Base-by-base conservation (phyloP, 2,329 filamentous ascomycete genomes). In the Venturia oleaginea region DNA sequence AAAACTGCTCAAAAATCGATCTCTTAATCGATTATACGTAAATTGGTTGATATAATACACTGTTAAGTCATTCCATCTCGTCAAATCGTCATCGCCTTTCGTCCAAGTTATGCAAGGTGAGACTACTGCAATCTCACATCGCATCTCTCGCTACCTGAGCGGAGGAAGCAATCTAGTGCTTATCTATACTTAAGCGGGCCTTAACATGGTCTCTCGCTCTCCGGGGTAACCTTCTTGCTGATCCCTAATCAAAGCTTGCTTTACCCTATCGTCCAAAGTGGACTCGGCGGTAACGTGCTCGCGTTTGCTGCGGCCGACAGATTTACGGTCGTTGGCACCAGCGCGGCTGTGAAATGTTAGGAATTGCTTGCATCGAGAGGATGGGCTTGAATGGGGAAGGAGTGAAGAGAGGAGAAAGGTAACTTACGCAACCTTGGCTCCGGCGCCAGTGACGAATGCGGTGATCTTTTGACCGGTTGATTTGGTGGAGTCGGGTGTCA, bases 401-500 rank as follows among this genome's bases (percentile, higher is more conserved):
- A 3, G 46, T 61, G 22, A 37, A 60, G 27, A 30, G 22, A 64
- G 22, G 19, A 40, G 15, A n/a, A 24, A 4, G 60, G 65, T 75
- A 59, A 74, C 79, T 77, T 82, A 82, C 69, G 78, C 74, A 67
- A 81, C 62, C 70, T 83, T 84, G 77, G 86, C 85, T 64, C 72
- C 74, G 65, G 78, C 78, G 69, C 83, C 82, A 67, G 83, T 86
- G 71, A 82, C 61, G 64, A 74, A 72, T 74, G 87, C 84, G 73
- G 81, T 82, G 67, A 81, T 68, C 79, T 86, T 84, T 68, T 85
- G 76, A 70, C 79, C 76, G 70, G 83, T 84, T 67, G 84, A 86
- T 79, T 87, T 87, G 76, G 80, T 74, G 72, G 79, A 79, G 74
- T 86, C 80, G 66, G 85, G 84, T 70, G 79, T 84, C 65, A 84